These are phyloP conservation scores for Tolypocladium pustulatum DNA, from an alignment of 2,329 filamentous ascomycete species.

Conservation along the genomic window DNA sequence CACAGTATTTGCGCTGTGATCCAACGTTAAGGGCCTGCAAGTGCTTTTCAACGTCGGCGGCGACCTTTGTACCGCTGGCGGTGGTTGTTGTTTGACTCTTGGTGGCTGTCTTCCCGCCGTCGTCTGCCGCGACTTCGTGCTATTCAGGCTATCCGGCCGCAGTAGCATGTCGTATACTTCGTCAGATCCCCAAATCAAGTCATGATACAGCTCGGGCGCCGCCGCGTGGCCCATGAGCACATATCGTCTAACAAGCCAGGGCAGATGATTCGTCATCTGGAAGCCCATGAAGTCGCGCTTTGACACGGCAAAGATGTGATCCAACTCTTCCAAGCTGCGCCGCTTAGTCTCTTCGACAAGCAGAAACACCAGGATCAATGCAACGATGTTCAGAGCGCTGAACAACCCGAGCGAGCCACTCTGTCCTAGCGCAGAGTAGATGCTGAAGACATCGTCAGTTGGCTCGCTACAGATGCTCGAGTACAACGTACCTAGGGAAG, in stretches of 20 bases:
- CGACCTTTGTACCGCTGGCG: neutral
- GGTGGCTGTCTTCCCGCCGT: neutral
- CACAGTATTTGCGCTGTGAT: neutral
- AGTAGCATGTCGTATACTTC: neutral
- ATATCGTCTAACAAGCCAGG: constrained; percentile 21
- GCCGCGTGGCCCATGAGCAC: constrained; percentile 9
- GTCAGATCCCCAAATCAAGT: constrained; percentile 18
- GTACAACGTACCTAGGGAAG: constrained; percentile 19
- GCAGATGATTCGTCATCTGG: constrained; percentile 22
- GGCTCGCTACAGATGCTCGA: neutral
- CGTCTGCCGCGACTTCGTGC: neutral
- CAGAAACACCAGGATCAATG: constrained; percentile 33
- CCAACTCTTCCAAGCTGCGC: constrained; percentile 28
- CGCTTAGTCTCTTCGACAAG: constrained; percentile 31
- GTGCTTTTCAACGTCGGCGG: neutral
- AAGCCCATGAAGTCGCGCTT: constrained; percentile 27
- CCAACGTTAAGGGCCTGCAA: neutral
- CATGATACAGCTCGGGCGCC: constrained; percentile 21
- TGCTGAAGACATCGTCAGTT: constrained; percentile 2
- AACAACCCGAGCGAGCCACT: constrained; percentile 33
- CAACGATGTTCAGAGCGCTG: constrained; percentile 33
- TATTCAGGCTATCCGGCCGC: neutral
- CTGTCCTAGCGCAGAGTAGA: constrained; percentile 14
- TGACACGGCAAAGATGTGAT: constrained; percentile 24
- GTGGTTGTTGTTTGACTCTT: neutral